phyloP scores from a whole-genome alignment of 495 filamentous ascomycete genomes.

The Aspergillus haitiensis region DNA sequence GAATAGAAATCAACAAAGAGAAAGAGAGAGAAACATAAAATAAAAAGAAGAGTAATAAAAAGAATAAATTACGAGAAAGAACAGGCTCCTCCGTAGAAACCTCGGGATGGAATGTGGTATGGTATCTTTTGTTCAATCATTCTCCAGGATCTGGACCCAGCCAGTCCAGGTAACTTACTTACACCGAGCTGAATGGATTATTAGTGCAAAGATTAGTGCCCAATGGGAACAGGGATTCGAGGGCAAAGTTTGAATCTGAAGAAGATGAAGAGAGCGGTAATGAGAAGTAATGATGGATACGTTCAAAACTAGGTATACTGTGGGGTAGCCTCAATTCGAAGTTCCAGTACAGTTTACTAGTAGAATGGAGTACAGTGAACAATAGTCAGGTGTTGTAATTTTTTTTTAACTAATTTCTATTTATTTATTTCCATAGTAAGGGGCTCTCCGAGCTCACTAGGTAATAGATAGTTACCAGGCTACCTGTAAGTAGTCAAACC shows the following conservation, averaged over 20 bases:
- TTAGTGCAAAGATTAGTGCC: slow-evolving; percentile 18
- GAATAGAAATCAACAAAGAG: neutral
- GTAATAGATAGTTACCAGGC: too few species aligned
- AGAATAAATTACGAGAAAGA: neutral
- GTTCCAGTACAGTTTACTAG: neutral
- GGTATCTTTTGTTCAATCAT: slow-evolving; percentile 4
- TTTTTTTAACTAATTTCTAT: too few species aligned
- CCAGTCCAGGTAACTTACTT: neutral
- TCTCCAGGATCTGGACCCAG: slow-evolving; percentile 11
- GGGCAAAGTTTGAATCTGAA: slow-evolving; percentile 12
- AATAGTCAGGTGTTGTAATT: too few species aligned
- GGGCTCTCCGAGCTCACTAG: too few species aligned
- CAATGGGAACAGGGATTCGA: slow-evolving; percentile 22
- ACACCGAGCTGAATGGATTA: slow-evolving; percentile 15
- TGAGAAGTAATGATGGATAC: slow-evolving; percentile 1
- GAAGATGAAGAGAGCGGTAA: slow-evolving; percentile 15
- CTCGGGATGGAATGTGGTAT: neutral
- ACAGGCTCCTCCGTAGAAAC: neutral
- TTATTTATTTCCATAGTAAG: too few species aligned
- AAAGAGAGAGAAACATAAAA: neutral
- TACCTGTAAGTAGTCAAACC: too few species aligned
- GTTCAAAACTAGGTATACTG: neutral
- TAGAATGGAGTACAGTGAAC: too few species aligned
- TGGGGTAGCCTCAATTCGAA: slow-evolving; percentile 5
- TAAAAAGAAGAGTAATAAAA: slow-evolving; percentile 1